Evolutionary conservation across 2,329 filamentous ascomycete genomes (phyloP).

Genomic region (Colletotrichum sp.): DNA sequence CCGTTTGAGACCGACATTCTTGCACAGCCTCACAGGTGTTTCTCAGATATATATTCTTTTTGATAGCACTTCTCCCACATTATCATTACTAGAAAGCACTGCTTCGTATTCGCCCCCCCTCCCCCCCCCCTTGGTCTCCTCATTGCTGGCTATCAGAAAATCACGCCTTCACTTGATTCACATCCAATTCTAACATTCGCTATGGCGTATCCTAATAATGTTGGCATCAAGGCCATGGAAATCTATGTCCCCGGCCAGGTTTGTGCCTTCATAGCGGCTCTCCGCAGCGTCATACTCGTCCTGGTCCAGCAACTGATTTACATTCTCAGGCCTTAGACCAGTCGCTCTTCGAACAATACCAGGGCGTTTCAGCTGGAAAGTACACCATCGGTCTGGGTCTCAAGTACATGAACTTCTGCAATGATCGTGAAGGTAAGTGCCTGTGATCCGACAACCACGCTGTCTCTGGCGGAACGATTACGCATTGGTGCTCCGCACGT

Average conservation of each 20-base stretch:
- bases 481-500: constrained; percentile 44
- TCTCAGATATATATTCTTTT: neutral
- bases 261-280: constrained; percentile 39
- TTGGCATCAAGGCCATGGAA: constrained; percentile 93
- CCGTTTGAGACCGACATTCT: neutral
- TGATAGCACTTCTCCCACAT: neutral
- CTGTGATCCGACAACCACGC: neutral
- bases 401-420: constrained; percentile 91
- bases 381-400: constrained; percentile 91
- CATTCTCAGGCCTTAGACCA: constrained; percentile 77
- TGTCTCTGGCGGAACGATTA: constrained; percentile 15
- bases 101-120: no score
- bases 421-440: constrained; percentile 80
- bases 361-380: constrained; percentile 81
- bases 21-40: neutral
- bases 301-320: neutral
- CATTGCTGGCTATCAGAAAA: accelerated
- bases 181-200: constrained; percentile 23
- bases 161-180: neutral
- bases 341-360: constrained; percentile 81
- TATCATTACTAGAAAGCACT: neutral
- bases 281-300: neutral
- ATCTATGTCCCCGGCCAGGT: constrained; percentile 89
- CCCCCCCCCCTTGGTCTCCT: neutral
- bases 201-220: constrained; percentile 82